Base-by-base conservation (phyloP, 305 asterid genomes). In the Rubia peregrina region DNA sequence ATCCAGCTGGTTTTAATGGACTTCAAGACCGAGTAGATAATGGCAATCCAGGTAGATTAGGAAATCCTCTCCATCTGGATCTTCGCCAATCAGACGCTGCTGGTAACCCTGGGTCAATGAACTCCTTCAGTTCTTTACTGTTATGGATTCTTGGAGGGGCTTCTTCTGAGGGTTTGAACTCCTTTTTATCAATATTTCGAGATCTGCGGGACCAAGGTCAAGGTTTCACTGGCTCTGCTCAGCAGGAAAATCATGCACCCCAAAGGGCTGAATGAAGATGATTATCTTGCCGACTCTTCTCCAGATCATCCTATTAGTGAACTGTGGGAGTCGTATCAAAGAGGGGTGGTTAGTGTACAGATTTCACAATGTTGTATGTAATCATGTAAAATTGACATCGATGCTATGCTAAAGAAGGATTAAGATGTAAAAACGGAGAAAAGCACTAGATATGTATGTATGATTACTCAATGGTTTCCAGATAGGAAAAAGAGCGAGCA, bases 61-160 rank as follows among this genome's bases (percentile, higher is more conserved):
- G 89, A 70, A 83, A 84, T 85, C 86, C 96, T 70, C 85, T 84
- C 43, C 85, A 87, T 75, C 82, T 85, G 46, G 92, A 80, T 55
- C 77, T 79, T 42, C 85, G 83, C 71, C 98, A 87, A 80, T 70
- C 89, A 33, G 97, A 90, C 71, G 80, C 77, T 33, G 96, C 87
- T 66, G 89, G 81, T 71, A 76, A 72, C 73, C 95, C 94, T 3
- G 93, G 96, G 74, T 87, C 91, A 42, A 76, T 94, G 96, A 94
- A 85, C 74, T 89, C 97, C 9, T 87, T 91, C 71, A 91, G 96
- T 78, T 88, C 96, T 63, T 83, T 89, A 71, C 73, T 94, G 84
- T 79, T 89, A 80, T 89, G 96, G 98, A 89, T 94, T 72, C 87
- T 89, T 21, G 98, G 99, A 51, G 99, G 98, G 67, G 90, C 96